phyloP scores from a whole-genome alignment of 257 asterid species.

The Anisodus acutangulus region DNA sequence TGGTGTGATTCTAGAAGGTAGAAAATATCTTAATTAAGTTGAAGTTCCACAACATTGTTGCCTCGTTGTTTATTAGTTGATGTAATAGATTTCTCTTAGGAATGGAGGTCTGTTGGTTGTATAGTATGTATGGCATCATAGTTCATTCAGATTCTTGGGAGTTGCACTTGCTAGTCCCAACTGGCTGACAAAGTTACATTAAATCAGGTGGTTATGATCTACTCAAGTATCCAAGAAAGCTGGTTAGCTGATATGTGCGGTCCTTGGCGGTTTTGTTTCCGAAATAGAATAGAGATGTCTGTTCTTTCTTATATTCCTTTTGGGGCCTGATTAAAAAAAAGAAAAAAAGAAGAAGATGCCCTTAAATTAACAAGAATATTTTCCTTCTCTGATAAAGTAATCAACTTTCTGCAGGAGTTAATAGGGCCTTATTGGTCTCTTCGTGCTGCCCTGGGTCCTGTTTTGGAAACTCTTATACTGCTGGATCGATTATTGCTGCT shows the following conservation, averaged over 20 bases:
- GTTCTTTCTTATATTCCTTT: background rate
- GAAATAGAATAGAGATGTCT: background rate
- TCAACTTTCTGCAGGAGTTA: constrained; percentile 58
- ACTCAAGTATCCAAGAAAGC: background rate
- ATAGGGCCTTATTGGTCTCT: constrained; percentile 96
- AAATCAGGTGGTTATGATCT: background rate
- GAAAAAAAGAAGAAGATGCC: background rate
- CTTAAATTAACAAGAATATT: background rate
- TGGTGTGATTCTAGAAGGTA: background rate
- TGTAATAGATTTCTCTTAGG: background rate
- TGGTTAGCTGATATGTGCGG: background rate
- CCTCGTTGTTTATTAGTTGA: background rate
- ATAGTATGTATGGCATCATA: background rate
- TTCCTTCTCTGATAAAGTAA: constrained; percentile 14
- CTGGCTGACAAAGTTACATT: constrained; percentile 20
- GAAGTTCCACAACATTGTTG: background rate
- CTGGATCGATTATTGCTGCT: constrained; percentile 87
- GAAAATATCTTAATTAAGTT: background rate
- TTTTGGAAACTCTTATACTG: constrained; percentile 78
- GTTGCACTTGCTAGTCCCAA: background rate
- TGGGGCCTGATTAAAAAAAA: background rate
- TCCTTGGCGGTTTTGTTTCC: background rate
- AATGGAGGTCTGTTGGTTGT: background rate
- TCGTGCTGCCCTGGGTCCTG: constrained; percentile 86
- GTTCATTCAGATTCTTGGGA: background rate